phyloP scores from a whole-genome alignment of 2,329 filamentous ascomycete genomes.

The Metarhizium anisopliae region DNA sequence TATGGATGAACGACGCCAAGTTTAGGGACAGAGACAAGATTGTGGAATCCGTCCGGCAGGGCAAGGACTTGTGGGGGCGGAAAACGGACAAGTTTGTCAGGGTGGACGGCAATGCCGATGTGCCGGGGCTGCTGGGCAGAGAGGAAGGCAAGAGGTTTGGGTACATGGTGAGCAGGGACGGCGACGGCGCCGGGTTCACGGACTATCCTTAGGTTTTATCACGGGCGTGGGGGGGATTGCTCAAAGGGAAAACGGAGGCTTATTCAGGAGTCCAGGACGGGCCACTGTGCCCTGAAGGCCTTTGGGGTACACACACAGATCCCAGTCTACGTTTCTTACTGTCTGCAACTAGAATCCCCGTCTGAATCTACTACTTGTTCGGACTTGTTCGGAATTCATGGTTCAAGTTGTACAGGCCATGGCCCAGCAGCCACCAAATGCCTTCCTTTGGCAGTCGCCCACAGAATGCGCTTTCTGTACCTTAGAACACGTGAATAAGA shows the following conservation, averaged over 20 bases:
- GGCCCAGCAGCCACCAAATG: too few species aligned
- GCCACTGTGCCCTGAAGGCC: too few species aligned
- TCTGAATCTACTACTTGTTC: too few species aligned
- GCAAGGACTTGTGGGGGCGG: constrained; percentile 47
- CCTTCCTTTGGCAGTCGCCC: too few species aligned
- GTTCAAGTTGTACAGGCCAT: too few species aligned
- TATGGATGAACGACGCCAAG: constrained; percentile 38
- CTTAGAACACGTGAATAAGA: too few species aligned
- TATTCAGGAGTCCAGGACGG: background rate
- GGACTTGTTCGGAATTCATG: too few species aligned
- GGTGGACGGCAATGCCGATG: constrained; percentile 40
- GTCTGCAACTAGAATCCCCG: too few species aligned
- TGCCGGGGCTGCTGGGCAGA: constrained; percentile 37
- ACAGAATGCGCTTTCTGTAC: too few species aligned
- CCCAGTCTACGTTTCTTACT: too few species aligned
- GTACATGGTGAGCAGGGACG: constrained; percentile 38
- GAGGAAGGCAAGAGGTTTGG: constrained; percentile 28
- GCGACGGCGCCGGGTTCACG: constrained; percentile 35
- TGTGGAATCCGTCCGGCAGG: constrained; percentile 39
- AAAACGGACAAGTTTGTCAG: constrained; percentile 35
- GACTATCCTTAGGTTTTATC: constrained; percentile 27
- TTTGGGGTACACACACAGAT: too few species aligned
- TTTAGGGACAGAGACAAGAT: constrained; percentile 40
- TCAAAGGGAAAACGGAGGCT: background rate
- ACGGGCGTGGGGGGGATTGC: background rate